Evolutionary conservation across 805 yeast species (phyloP).

Genomic region (Myxozyma sirexii): DNA sequence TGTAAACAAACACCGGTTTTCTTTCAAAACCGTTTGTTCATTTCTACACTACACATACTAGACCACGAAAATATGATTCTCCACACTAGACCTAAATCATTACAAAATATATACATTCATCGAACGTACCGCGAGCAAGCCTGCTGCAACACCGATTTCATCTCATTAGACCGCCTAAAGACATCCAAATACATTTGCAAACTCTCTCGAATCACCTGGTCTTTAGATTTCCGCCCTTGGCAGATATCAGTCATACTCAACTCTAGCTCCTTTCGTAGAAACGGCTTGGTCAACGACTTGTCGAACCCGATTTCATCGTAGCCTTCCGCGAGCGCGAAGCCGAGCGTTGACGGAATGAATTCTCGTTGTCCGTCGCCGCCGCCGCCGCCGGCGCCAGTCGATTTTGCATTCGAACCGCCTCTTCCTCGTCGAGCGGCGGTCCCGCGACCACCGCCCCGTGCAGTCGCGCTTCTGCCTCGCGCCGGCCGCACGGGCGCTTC

Average conservation of each 20-base stretch:
- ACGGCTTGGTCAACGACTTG: slow-evolving; percentile 82
- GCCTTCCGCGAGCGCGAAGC: slow-evolving; percentile 85
- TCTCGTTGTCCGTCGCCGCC: slow-evolving; percentile 38
- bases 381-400: background rate
- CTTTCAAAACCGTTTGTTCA: too few relatives aligned
- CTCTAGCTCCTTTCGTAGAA: slow-evolving; percentile 77
- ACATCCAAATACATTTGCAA: slow-evolving; percentile 64
- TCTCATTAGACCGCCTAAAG: slow-evolving; percentile 52
- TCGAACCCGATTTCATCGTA: slow-evolving; percentile 80
- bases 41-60: too few relatives aligned
- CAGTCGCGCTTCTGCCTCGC: slow-evolving; percentile 17
- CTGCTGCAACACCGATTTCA: slow-evolving; percentile 44
- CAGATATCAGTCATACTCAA: slow-evolving; percentile 65
- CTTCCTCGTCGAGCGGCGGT: background rate
- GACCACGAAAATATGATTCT: too few relatives aligned
- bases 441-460: background rate
- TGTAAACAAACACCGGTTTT: too few relatives aligned
- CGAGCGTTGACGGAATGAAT: slow-evolving; percentile 78
- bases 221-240: slow-evolving; percentile 58
- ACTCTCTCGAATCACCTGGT: slow-evolving; percentile 58
- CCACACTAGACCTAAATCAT: too few relatives aligned
- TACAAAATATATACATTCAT: too few relatives aligned
- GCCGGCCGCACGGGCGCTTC: slow-evolving; percentile 37
- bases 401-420: background rate
- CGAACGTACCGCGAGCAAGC: slow-evolving; percentile 15